A percentile compares a stretch with the other conserved stretches of the same genome.
phyloP scores from a whole-genome alignment of 192 early-diverging fungal species.

The Chytriomyces hyalinus region DNA sequence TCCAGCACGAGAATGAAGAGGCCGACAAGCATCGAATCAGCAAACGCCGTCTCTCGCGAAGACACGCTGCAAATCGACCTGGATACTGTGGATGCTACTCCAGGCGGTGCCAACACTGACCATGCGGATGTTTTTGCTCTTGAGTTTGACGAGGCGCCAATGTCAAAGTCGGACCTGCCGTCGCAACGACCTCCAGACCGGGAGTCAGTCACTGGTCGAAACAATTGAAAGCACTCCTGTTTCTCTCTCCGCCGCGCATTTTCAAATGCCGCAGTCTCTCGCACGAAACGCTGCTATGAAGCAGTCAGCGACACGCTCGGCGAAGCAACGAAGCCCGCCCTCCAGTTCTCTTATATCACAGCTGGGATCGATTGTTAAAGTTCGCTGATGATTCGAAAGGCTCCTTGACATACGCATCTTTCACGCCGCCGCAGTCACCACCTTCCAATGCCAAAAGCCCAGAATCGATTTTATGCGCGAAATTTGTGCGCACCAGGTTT shows the following conservation, averaged over 20 bases:
- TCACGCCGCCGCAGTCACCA: background rate
- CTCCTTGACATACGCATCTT: background rate
- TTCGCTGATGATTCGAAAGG: background rate
- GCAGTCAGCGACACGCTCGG: background rate
- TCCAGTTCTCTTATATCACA: conserved; percentile 11
- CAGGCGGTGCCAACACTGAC: background rate
- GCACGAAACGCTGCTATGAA: no score
- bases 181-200: background rate
- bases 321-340: background rate
- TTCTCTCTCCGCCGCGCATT: background rate
- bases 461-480: conserved; percentile 8
- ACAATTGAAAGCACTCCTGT: background rate
- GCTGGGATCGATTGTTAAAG: conserved; percentile 25
- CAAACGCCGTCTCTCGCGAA: background rate
- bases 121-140: background rate
- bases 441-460: background rate
- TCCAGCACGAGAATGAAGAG: background rate
- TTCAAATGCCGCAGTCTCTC: background rate
- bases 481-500: background rate
- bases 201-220: background rate
- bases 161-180: background rate
- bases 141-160: background rate
- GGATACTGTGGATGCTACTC: background rate
- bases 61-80: background rate
- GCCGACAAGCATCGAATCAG: background rate